phyloP scores from a whole-genome alignment of 495 filamentous ascomycete genomes.

The Darksidea phi region DNA sequence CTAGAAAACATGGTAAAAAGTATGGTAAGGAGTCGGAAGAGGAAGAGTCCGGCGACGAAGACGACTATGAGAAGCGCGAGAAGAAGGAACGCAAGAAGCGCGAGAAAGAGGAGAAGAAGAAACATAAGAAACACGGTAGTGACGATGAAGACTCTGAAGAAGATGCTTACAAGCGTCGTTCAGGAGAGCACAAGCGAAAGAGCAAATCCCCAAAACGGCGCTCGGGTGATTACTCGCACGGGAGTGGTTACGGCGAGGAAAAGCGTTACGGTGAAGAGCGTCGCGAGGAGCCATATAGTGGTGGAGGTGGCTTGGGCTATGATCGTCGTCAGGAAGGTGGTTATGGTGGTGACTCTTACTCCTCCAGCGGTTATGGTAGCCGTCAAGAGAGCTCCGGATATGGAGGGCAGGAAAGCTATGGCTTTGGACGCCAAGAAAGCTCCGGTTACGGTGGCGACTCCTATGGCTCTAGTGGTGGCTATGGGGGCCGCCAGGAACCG shows the following conservation, averaged over 20 bases:
- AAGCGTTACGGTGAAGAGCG: background rate
- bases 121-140: slow-evolving; percentile 26
- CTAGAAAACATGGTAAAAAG: slow-evolving; percentile 26
- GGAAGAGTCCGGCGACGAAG: slow-evolving; percentile 32
- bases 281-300: background rate
- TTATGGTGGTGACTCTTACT: no score
- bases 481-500: slow-evolving; percentile 2
- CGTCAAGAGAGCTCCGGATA: slow-evolving; percentile 7
- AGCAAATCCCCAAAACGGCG: slow-evolving; percentile 19
- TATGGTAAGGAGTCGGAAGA: slow-evolving; percentile 22
- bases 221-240: slow-evolving; percentile 23
- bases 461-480: slow-evolving; percentile 2
- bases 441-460: slow-evolving; percentile 1
- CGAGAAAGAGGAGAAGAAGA: slow-evolving; percentile 36
- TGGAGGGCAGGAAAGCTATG: slow-evolving; percentile 2
- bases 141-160: slow-evolving; percentile 24
- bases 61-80: slow-evolving; percentile 29
- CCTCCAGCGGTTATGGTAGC: slow-evolving; percentile 11
- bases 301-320: slow-evolving; percentile 12
- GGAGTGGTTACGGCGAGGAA: slow-evolving; percentile 8
- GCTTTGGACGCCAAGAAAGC: no score
- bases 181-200: slow-evolving; percentile 22
- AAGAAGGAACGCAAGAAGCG: slow-evolving; percentile 34
- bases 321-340: slow-evolving; percentile 4
- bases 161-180: slow-evolving; percentile 21